phyloP scores from a whole-genome alignment of 2,329 filamentous ascomycete genomes.

The Aspergillus ustus region DNA sequence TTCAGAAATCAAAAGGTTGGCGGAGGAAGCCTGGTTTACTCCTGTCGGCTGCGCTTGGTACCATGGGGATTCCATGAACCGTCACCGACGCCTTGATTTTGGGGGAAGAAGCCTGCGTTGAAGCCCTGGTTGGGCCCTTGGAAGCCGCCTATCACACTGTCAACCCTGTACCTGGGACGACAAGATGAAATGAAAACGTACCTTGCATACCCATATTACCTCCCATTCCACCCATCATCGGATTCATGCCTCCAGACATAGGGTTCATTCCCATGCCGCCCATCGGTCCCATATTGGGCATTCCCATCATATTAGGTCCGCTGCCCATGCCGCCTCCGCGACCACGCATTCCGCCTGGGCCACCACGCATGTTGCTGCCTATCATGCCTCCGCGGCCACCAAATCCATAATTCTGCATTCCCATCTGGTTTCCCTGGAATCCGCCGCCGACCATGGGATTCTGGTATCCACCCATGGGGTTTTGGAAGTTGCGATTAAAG shows the following conservation, averaged over 20 bases:
- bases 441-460: conserved; percentile 52
- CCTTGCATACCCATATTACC: conserved; percentile 56
- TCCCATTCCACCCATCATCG: conserved; percentile 58
- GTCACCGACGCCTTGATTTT: conserved; percentile 54
- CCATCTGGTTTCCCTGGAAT: conserved; percentile 51
- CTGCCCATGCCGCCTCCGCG: conserved; percentile 64
- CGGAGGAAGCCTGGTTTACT: conserved; percentile 46
- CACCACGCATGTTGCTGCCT: conserved; percentile 57
- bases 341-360: conserved; percentile 62
- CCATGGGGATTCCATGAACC: conserved; percentile 82
- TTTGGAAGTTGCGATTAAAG: conserved; percentile 56
- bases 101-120: conserved; percentile 73
- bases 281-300: conserved; percentile 58
- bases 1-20: not conserved
- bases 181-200: conserved; percentile 32
- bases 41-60: conserved; percentile 76
- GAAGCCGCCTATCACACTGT: conserved; percentile 59
- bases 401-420: conserved; percentile 57
- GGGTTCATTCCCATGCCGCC: conserved; percentile 58
- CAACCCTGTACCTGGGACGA: not conserved
- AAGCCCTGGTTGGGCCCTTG: conserved; percentile 72
- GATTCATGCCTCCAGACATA: conserved; percentile 62
- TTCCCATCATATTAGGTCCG: conserved; percentile 55
- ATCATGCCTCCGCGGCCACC: conserved; percentile 61
- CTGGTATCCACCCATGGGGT: conserved; percentile 48